Evolutionary conservation across 2,329 filamentous ascomycete species (phyloP), one percentile per base, ranked within the genome.

Genomic region (Ceratocystis albifundus): DNA sequence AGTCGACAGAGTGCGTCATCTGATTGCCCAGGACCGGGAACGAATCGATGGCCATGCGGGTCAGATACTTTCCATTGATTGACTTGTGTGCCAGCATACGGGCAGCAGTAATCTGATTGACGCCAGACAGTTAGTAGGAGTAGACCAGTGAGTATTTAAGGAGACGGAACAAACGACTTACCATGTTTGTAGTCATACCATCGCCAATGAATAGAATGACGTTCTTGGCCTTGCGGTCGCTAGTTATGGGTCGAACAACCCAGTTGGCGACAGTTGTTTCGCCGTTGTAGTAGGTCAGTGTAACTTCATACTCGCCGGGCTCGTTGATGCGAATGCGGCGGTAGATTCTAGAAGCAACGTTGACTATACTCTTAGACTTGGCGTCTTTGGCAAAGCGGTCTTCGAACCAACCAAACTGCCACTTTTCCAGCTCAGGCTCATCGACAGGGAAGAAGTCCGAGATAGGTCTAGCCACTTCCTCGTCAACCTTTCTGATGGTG

Each of bases 1-100:
- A 85, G 77, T 93, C 89, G 72, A 94, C 84, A 0, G 88, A 92
- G 76, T 93, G 89, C 12, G 89, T 92, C 86, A 94, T 93, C 76
- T 93, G 89, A 74, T 95, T 89, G 22, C 90, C 90, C 10, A 93
- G 73, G n/a, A 92, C 83, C 2, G 90, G 89, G 76, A 94, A 94
- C 72, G 90, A 82, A 77, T 95, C 90, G 79, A 95, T 80, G 72
- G 84, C 81, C 81, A 95, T 82, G 66, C 80, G 82, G 67, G 82
- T 84, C 78, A 90, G 86, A 75, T 93, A 95, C 74, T 88, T 89
- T 71, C 90, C 90, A 72, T 95, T 94, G 80, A 93, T 82, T 70
- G 82, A 87, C 79, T 90, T 88, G 79, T 95, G 90, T 20, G 82
- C 89, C 66, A 95, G 85, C 66, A 94, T 80, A 70, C 90, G 87